Evolutionary conservation across 768 basidiomycete genomes (phyloP).

Genomic region (Albatrellus ellisii): DNA sequence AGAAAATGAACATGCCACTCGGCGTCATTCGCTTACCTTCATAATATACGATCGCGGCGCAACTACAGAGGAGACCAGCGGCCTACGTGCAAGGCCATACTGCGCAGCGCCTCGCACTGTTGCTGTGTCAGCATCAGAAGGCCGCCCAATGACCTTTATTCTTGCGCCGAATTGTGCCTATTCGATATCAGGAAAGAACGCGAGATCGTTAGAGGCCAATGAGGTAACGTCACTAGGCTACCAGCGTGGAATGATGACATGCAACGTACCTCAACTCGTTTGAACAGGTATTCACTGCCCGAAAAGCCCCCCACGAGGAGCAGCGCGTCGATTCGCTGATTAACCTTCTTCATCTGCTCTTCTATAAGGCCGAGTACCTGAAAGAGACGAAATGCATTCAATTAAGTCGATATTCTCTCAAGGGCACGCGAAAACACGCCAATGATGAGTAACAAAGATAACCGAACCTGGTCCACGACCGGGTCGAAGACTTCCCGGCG

Average conservation of each 20-base stretch:
- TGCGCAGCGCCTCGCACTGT: slow-evolving; percentile 81
- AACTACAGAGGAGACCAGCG: slow-evolving; percentile 72
- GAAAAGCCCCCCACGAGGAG: slow-evolving; percentile 87
- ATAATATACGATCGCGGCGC: slow-evolving; percentile 77
- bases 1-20: background rate
- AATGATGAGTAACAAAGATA: slow-evolving; percentile 1
- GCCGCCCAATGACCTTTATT: slow-evolving; percentile 69
- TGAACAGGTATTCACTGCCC: slow-evolving; percentile 74
- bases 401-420: background rate
- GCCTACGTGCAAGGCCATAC: slow-evolving; percentile 66
- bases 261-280: slow-evolving; percentile 57
- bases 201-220: no score
- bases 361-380: slow-evolving; percentile 73
- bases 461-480: slow-evolving; percentile 58
- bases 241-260: slow-evolving; percentile 15
- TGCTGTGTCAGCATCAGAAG: slow-evolving; percentile 80
- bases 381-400: slow-evolving; percentile 3
- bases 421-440: background rate
- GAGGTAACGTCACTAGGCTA: slow-evolving; percentile 7
- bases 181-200: background rate
- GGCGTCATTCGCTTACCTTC: slow-evolving; percentile 36
- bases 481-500: slow-evolving; percentile 83
- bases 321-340: slow-evolving; percentile 68
- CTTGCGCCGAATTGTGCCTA: slow-evolving; percentile 56
- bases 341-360: slow-evolving; percentile 52